Conservation (phyloP, 495 filamentous ascomycete genomes). For the Aspergillus sclerotiicarbonarius region DNA sequence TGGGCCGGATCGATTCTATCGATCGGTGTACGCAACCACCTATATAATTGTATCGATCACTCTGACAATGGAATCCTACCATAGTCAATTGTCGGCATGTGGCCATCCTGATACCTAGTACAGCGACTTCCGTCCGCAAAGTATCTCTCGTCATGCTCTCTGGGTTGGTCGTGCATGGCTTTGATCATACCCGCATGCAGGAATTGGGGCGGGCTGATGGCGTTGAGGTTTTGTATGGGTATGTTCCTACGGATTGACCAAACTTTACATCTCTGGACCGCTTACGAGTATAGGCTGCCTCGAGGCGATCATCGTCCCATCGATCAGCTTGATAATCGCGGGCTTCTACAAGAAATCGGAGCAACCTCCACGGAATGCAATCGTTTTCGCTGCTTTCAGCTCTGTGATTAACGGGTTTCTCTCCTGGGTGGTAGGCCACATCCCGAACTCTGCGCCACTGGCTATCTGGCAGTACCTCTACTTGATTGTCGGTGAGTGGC, state of each 20-base stretch:
- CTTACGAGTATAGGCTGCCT: slow-evolving; percentile 15
- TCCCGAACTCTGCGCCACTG: slow-evolving; percentile 38
- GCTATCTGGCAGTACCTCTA: slow-evolving; percentile 53
- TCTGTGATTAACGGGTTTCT: slow-evolving; percentile 51
- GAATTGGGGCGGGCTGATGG: slow-evolving; percentile 27
- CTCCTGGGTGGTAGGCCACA: slow-evolving; percentile 53
- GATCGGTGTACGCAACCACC: slow-evolving; percentile 15
- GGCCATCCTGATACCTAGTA: slow-evolving; percentile 28
- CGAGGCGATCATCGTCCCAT: slow-evolving; percentile 15
- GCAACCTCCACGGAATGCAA: slow-evolving; percentile 23
- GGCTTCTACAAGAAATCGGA: slow-evolving; percentile 33
- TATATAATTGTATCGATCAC: background rate
- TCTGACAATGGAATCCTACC: background rate
- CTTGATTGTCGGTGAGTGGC: slow-evolving; percentile 18
- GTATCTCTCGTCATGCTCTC: slow-evolving; percentile 24
- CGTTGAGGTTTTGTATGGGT: slow-evolving; percentile 26
- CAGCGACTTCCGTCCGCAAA: slow-evolving; percentile 39
- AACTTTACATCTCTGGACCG: no score
- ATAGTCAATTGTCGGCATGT: slow-evolving; percentile 25
- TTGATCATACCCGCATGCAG: slow-evolving; percentile 24
- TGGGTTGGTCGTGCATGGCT: slow-evolving; percentile 21
- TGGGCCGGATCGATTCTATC: slow-evolving; percentile 31
- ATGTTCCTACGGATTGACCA: background rate
- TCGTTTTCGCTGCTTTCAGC: slow-evolving; percentile 27
- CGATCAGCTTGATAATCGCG: slow-evolving; percentile 25